phyloP scores from a whole-genome alignment of 148 eudicot genomes.

The Fallopia convolvulus region DNA sequence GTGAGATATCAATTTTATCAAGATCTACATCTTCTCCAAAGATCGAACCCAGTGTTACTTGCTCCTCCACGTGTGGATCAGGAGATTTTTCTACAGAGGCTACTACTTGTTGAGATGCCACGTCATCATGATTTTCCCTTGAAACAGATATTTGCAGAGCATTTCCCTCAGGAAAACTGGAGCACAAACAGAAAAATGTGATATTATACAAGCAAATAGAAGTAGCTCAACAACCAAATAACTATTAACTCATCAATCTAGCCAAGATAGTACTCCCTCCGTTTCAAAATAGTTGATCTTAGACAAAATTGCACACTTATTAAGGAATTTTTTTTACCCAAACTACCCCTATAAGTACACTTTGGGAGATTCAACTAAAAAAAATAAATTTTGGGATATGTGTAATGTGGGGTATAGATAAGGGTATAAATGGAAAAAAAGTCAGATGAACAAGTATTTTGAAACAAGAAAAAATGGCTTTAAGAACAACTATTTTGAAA shows the following conservation, averaged over 20 bases:
- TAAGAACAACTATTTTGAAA: no score
- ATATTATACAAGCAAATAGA: not conserved
- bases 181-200: not conserved
- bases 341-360: no score
- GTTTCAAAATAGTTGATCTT: no score
- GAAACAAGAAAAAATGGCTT: no score
- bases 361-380: no score
- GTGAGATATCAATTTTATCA: conserved; percentile 42
- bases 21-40: conserved; percentile 34
- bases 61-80: conserved; percentile 35
- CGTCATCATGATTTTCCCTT: conserved; percentile 30
- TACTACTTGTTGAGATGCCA: conserved; percentile 23
- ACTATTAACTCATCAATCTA: not conserved
- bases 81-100: conserved; percentile 25
- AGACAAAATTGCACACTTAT: no score
- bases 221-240: not conserved
- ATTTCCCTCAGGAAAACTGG: conserved; percentile 65
- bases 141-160: conserved; percentile 30
- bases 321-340: no score
- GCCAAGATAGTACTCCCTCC: conserved; percentile 1
- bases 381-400: no score
- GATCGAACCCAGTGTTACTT: conserved; percentile 25
- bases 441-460: no score
- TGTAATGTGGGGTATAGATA: no score
- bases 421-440: no score